phyloP scores from a whole-genome alignment of 225 moss, liverwort and hornwort genomes.

The Sphagnum tenellum region DNA sequence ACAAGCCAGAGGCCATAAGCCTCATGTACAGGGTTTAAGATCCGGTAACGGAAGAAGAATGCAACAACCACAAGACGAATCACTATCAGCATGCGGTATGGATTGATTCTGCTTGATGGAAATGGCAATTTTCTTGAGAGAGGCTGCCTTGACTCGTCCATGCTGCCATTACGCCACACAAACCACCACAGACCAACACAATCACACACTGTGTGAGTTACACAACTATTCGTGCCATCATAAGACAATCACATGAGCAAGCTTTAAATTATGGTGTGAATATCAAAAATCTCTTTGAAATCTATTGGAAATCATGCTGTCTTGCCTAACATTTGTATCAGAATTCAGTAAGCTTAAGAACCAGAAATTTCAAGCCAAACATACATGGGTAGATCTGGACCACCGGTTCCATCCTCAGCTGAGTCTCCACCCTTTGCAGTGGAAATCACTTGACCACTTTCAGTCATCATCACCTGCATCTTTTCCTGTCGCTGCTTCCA shows the following conservation, averaged over 20 bases:
- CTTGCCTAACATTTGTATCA: too few species aligned
- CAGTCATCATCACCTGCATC: conserved; percentile 97
- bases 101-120: conserved; percentile 72
- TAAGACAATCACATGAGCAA: not conserved
- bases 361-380: not conserved
- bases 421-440: conserved; percentile 35
- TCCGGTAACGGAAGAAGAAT: conserved; percentile 89
- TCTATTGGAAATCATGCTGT: too few species aligned
- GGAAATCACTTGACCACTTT: conserved; percentile 51
- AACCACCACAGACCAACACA: not conserved
- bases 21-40: conserved; percentile 46
- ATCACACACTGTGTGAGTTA: too few species aligned
- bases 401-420: conserved; percentile 44
- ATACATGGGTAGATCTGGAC: conserved; percentile 86
- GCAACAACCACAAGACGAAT: conserved; percentile 66
- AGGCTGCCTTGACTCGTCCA: conserved; percentile 90
- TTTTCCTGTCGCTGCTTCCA: conserved; percentile 95
- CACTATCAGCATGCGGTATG: conserved; percentile 68
- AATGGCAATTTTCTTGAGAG: conserved; percentile 78
- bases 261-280: too few species aligned
- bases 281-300: too few species aligned
- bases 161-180: conserved; percentile 21
- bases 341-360: too few species aligned
- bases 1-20: conserved; percentile 85
- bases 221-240: too few species aligned